phyloP scores from a whole-genome alignment of 108 stramenopile species.

The Skeletonema potamos region DNA sequence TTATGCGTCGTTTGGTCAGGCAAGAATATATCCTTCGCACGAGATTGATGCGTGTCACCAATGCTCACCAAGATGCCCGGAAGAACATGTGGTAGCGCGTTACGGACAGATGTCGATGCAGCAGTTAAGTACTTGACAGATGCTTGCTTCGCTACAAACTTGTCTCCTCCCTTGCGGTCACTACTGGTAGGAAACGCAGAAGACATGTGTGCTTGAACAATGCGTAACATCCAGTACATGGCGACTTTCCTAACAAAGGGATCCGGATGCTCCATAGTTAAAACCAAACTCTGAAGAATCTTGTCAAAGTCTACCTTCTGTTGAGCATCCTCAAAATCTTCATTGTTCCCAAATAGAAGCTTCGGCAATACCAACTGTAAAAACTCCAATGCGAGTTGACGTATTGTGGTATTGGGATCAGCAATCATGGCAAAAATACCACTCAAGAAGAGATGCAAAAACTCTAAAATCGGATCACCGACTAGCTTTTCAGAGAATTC shows the following conservation, averaged over 20 bases:
- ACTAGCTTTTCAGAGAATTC: slow-evolving; percentile 80
- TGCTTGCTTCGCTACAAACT: background rate
- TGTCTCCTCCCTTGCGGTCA: background rate
- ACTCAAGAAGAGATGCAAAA: slow-evolving; percentile 77
- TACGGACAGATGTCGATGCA: slow-evolving; percentile 77
- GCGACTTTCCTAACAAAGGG: slow-evolving; percentile 90
- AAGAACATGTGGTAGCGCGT: slow-evolving; percentile 78
- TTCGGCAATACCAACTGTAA: slow-evolving; percentile 84
- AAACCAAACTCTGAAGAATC: slow-evolving; percentile 78
- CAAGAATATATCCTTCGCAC: slow-evolving; percentile 70
- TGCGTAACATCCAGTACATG: slow-evolving; percentile 89
- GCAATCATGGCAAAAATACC: slow-evolving; percentile 89
- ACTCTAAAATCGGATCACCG: slow-evolving; percentile 83
- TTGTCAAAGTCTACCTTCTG: slow-evolving; percentile 85
- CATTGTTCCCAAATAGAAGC: slow-evolving; percentile 62
- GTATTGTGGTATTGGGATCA: slow-evolving; percentile 76
- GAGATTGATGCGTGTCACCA: slow-evolving; percentile 66
- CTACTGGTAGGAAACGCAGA: slow-evolving; percentile 15
- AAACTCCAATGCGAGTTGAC: slow-evolving; percentile 83
- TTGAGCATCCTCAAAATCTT: slow-evolving; percentile 71
- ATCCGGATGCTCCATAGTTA: slow-evolving; percentile 90
- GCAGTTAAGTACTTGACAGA: slow-evolving; percentile 43
- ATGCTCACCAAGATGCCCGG: slow-evolving; percentile 83
- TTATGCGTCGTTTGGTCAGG: slow-evolving; percentile 85
- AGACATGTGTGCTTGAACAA: slow-evolving; percentile 83